A percentile compares a stretch with the other conserved stretches of the same genome.
phyloP scores from a whole-genome alignment of 1,139 yeast species.

The Diutina scorzettiae region DNA sequence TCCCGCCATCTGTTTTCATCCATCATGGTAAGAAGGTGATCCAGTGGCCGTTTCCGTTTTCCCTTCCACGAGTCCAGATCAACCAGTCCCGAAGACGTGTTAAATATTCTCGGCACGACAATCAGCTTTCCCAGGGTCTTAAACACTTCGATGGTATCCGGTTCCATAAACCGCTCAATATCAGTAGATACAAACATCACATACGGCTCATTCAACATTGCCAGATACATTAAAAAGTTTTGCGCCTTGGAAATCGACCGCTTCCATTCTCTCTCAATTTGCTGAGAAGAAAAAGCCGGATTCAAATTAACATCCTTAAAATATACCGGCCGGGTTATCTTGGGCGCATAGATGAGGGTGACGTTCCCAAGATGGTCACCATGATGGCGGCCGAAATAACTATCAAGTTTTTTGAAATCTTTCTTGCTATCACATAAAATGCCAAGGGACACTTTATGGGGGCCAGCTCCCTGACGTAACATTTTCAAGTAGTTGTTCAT shows the following conservation, averaged over 20 bases:
- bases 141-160: conserved; percentile 20
- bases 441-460: neutral
- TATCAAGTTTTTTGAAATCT: neutral
- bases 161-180: conserved; percentile 18
- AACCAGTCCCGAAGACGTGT: conserved; percentile 11
- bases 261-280: neutral
- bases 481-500: neutral
- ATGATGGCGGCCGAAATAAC: neutral
- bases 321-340: neutral
- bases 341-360: neutral
- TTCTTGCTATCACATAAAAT: neutral
- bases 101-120: conserved; percentile 27
- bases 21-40: conserved; percentile 20
- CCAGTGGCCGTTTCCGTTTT: conserved; percentile 22
- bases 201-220: conserved; percentile 12
- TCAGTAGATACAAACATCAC: conserved; percentile 37
- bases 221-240: conserved; percentile 3
- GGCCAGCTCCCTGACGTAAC: neutral
- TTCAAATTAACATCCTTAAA: neutral
- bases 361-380: neutral
- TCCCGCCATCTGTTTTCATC: conserved; percentile 22
- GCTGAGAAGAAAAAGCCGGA: neutral
- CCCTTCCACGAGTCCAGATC: conserved; percentile 37
- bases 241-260: conserved; percentile 1
- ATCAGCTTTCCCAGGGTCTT: conserved; percentile 25